A percentile compares a stretch with the other conserved stretches of the same genome.
phyloP scores from a whole-genome alignment of 2,329 filamentous ascomycete species.

The Mycosphaerella arachidis region DNA sequence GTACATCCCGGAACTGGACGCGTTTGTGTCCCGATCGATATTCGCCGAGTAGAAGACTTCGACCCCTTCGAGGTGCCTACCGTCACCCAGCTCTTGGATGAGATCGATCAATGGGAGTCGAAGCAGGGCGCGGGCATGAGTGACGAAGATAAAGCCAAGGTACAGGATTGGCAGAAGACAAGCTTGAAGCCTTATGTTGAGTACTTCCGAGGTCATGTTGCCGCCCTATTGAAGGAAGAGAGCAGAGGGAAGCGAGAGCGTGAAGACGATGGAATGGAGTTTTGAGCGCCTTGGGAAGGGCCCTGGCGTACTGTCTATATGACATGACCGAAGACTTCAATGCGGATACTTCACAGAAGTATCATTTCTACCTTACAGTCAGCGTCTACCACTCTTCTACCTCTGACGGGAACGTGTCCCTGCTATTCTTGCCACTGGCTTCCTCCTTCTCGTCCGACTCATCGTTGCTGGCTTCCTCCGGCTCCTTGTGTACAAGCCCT shows the following conservation, averaged over 20 bases:
- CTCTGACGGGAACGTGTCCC: too few species aligned
- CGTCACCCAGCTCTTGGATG: constrained; percentile 70
- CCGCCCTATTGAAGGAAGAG: constrained; percentile 72
- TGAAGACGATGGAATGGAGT: constrained; percentile 62
- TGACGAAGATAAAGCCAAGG: constrained; percentile 43
- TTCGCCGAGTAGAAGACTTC: constrained; percentile 68
- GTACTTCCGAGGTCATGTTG: constrained; percentile 78
- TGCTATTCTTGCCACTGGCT: too few species aligned
- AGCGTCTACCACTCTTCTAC: too few species aligned
- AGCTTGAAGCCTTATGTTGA: constrained; percentile 90
- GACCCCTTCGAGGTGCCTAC: constrained; percentile 87
- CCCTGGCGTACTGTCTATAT: not conserved
- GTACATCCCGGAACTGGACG: constrained; percentile 91
- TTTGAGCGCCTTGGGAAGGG: constrained; percentile 40
- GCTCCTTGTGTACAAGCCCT: too few species aligned
- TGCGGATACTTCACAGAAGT: too few species aligned
- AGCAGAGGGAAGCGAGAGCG: constrained; percentile 49
- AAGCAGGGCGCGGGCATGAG: constrained; percentile 43
- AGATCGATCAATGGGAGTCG: constrained; percentile 77
- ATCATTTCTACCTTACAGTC: too few species aligned
- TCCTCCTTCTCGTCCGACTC: too few species aligned
- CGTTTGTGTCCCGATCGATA: constrained; percentile 93
- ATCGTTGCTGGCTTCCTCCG: too few species aligned
- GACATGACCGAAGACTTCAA: not conserved
- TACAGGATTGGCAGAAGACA: constrained; percentile 95